A percentile compares a stretch with the other conserved stretches of the same genome.
Evolutionary conservation across 1,284 basidiomycete species (phyloP).

Genomic region (Ustilago nuda): DNA sequence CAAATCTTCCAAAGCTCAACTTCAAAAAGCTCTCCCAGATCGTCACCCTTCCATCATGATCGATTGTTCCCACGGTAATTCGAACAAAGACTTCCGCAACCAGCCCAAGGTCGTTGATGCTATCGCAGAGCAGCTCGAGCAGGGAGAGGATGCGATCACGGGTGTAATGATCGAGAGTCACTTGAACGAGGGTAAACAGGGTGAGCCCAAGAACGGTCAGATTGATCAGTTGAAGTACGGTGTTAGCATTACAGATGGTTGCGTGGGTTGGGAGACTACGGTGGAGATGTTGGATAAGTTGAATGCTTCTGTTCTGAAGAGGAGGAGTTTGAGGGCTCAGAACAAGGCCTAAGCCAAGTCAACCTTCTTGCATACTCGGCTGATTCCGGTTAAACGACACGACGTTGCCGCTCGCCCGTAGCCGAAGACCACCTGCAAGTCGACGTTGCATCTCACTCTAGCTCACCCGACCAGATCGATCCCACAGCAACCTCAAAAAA

Average conservation of each 20-base stretch:
- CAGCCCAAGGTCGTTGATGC: conserved; percentile 75
- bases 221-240: conserved; percentile 65
- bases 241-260: conserved; percentile 73
- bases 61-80: conserved; percentile 69
- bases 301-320: conserved; percentile 61
- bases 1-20: conserved; percentile 80
- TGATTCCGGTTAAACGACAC: background rate
- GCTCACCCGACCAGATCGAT: too few relatives aligned
- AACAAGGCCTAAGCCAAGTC: conserved; percentile 18
- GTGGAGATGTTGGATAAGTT: conserved; percentile 68
- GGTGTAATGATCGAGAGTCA: conserved; percentile 98
- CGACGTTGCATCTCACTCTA: background rate
- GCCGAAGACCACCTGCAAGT: background rate
- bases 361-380: background rate
- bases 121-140: conserved; percentile 81
- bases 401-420: background rate
- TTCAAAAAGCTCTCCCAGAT: conserved; percentile 70
- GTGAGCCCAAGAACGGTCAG: conserved; percentile 66
- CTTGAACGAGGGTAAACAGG: conserved; percentile 75
- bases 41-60: conserved; percentile 66
- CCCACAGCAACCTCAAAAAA: too few relatives aligned
- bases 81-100: conserved; percentile 69
- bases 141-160: conserved; percentile 83
- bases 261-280: conserved; percentile 90
- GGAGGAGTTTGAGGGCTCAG: conserved; percentile 18